Conservation (phyloP, 1,284 basidiomycete genomes). For the Fomes fomentarius region DNA sequence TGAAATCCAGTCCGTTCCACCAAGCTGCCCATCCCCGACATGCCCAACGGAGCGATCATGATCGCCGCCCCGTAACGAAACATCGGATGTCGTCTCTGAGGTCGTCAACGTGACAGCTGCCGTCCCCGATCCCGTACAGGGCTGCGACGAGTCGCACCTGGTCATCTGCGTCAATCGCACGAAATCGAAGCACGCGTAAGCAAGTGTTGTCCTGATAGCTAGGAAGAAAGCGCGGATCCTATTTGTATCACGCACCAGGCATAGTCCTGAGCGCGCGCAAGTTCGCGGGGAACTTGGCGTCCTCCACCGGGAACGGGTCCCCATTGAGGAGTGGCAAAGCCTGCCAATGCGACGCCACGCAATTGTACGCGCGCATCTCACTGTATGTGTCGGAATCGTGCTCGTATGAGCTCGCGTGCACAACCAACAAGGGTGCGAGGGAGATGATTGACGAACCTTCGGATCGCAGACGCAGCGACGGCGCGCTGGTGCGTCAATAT, state of each 20-base stretch:
- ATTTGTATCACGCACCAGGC: background rate
- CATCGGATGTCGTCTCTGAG: conserved; percentile 2
- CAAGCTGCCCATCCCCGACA: too few relatives aligned
- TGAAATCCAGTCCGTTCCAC: too few relatives aligned
- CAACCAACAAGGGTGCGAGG: background rate
- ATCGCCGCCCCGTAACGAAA: background rate
- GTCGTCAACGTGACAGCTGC: background rate
- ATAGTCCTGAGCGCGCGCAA: conserved; percentile 4
- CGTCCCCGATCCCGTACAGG: background rate
- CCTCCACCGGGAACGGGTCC: conserved; percentile 6
- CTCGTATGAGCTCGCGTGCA: background rate
- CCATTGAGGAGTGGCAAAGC: conserved; percentile 10
- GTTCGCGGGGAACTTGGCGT: conserved; percentile 4
- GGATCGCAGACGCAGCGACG: background rate
- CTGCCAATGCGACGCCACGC: conserved; percentile 2
- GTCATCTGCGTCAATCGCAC: background rate
- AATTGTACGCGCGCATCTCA: conserved; percentile 11
- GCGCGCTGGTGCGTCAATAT: conserved; percentile 6
- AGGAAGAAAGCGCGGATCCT: too few relatives aligned
- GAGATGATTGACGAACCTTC: background rate
- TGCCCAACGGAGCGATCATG: too few relatives aligned
- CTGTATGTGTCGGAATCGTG: background rate
- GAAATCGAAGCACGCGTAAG: too few relatives aligned
- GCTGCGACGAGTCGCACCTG: background rate
- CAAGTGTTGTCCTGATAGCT: too few relatives aligned